Evolutionary conservation across 345 rosid species (phyloP).

Genomic region (Pistacia atlantica): DNA sequence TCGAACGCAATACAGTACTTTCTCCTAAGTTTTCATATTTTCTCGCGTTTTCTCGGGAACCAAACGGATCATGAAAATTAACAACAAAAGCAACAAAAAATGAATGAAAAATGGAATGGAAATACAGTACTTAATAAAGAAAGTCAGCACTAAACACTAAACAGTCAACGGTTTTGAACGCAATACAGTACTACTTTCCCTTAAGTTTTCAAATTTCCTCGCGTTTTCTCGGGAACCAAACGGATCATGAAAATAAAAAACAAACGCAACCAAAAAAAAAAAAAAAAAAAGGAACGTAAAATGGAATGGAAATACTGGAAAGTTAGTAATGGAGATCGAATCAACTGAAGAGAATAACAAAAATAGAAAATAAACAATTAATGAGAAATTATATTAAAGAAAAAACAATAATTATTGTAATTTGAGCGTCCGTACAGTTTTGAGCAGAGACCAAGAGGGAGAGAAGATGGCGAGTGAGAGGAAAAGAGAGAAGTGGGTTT

Average conservation of each 20-base stretch:
- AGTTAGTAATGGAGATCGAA: background rate
- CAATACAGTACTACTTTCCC: too few relatives aligned
- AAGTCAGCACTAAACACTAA: background rate
- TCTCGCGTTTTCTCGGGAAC: constrained; percentile 14
- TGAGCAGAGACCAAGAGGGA: background rate
- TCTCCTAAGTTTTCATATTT: background rate
- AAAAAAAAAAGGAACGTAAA: too few relatives aligned
- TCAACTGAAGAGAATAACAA: background rate
- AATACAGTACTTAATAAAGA: too few relatives aligned
- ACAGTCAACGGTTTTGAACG: background rate
- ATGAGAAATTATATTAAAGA: background rate
- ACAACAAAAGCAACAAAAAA: background rate
- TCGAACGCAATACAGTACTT: background rate
- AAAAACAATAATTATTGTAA: background rate
- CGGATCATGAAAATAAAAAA: too few relatives aligned
- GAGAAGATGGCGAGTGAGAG: background rate
- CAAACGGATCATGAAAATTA: constrained; percentile 2
- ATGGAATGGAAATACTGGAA: background rate
- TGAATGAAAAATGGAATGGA: too few relatives aligned
- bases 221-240: too few relatives aligned
- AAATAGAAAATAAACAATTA: background rate
- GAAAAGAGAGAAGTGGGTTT: background rate
- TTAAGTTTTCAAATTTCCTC: too few relatives aligned
- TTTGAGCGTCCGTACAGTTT: constrained; percentile 6
- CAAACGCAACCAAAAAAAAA: too few relatives aligned